Percentiles rank a stretch among this genome's conserved stretches.
Conservation (phyloP, 164 flowering plant species). For the Chloranthus sessilifolius region DNA sequence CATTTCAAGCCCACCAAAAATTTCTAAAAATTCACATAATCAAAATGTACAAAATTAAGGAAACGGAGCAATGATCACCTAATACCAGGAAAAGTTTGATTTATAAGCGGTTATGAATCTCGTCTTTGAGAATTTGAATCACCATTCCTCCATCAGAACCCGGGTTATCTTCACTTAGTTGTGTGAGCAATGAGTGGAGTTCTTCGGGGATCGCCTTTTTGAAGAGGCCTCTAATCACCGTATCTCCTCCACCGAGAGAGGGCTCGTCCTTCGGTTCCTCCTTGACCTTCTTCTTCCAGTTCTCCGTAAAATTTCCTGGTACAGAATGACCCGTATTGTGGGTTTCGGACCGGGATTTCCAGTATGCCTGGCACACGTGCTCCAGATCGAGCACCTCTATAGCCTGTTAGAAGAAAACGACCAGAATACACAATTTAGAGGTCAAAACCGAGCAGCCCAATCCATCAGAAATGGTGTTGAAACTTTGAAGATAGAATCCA, state of each 20-base stretch:
- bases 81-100: constrained; percentile 45
- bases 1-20: no score
- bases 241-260: constrained; percentile 19
- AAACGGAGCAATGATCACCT: no score
- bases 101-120: neutral
- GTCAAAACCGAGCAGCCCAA: no score
- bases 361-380: constrained; percentile 60
- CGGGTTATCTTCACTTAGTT: neutral
- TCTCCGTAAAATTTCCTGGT: no score
- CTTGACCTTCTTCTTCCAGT: constrained; percentile 3
- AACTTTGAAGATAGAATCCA: no score
- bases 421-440: no score
- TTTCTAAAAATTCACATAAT: no score
- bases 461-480: no score
- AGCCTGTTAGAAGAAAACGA: constrained; percentile 12
- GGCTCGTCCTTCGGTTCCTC: constrained; percentile 13
- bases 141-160: neutral
- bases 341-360: constrained; percentile 57
- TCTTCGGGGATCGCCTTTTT: constrained; percentile 71
- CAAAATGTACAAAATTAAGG: no score
- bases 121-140: constrained; percentile 1
- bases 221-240: constrained; percentile 42
- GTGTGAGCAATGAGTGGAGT: constrained; percentile 32
- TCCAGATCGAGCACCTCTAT: constrained; percentile 52
- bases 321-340: constrained; percentile 26